Base-by-base conservation (phyloP, 306 rosid genomes). In the Carpinus fangiana region DNA sequence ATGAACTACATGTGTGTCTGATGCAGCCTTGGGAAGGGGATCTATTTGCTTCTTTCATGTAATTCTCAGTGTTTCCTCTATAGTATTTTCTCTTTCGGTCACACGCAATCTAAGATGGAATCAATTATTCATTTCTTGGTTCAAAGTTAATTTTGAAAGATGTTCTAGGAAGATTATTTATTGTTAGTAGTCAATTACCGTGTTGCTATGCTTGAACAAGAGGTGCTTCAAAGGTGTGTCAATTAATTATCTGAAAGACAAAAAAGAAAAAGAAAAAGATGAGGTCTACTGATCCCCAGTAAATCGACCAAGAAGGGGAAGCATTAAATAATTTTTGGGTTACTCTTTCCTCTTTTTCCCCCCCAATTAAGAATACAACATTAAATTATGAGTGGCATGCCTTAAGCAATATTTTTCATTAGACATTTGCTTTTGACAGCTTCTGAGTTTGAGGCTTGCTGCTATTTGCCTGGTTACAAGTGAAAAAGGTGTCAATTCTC, bases 1-100 rank as follows among this genome's bases (percentile, higher is more conserved):
- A 21, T 23, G 16, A 59, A 23, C 28, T 20, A 31, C 65, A 59
- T 23, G 2, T 21, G 34, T 59, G 36, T 55, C 28, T n/a, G 61
- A n/a, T 55, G 61, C 61, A 55, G 61, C 23, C 28, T 55, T 55
- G 61, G 23, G 8, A 18, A 55, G 28, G 61, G 28, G 8, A 55
- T 55, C 23, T n/a, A 55, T 55, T 52, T 55, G 61, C 61, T 55
- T 55, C 61, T n/a, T 55, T n/a, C 61, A n/a, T 55, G 61, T 55
- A 55, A 18, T 55, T n/a, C 12, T 55, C 28, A 55, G 7, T 55
- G 28, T 55, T 55, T 21, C 21, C 4, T 4, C n/a, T 55, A 6
- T 55, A 55, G 61, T 6, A 8, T 21, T 52, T 16, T 52, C 4
- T 14, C 4, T 52, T 8, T 55, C 12, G 23, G 12, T 55, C 23